Evolutionary conservation across 805 yeast genomes (phyloP), one percentile per base, ranked within the genome.

Genomic region (Diddensiella caesifluorescens): DNA sequence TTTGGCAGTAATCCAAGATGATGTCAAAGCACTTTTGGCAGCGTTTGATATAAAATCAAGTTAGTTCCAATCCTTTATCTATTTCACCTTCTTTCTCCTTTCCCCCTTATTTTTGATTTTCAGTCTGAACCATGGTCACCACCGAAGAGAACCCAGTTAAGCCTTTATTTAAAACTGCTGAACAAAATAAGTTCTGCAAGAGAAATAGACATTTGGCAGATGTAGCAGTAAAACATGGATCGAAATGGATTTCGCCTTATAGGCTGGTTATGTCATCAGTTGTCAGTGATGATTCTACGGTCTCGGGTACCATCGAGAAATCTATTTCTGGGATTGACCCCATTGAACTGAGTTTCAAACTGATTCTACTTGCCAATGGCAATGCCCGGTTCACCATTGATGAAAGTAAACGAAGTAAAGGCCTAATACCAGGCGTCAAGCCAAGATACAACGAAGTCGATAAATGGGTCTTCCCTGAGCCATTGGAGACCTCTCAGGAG

Each of bases 111-210:
- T 9, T 25, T 25, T 25, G 27, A 25, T 25, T 25, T 25, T 9
- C 27, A 25, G 27, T 9, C 10, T 12, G 27, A 25, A 25, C 15
- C 6, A 29, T 29, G 32, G 32, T 29, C 15, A 29, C 32, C 6
- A 25, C 27, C 10, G 12, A 13, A n/a, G 32, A 29, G 32, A 19
- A 29, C 15, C 32, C 32, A 7, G 32, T 29, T 29, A 29, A 29
- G 15, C 32, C 32, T 13, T 61, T 86, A 41, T 82, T 86, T 67
- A 85, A 85, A 57, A 74, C 69, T 12, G 88, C 95, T 61, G 75
- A 68, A 3, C 79, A 81, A 52, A 73, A 86, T 9, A 94, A 95
- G 4, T 86, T 87, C 57, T 88, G 96, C 57, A 62, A 70, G 37
- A 72, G 96, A 61, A 84, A 88, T 53, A 66, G 88, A 42, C 76